Evolutionary conservation across 106 monocot genomes (phyloP).

Genomic region (Ottelia alismoides): DNA sequence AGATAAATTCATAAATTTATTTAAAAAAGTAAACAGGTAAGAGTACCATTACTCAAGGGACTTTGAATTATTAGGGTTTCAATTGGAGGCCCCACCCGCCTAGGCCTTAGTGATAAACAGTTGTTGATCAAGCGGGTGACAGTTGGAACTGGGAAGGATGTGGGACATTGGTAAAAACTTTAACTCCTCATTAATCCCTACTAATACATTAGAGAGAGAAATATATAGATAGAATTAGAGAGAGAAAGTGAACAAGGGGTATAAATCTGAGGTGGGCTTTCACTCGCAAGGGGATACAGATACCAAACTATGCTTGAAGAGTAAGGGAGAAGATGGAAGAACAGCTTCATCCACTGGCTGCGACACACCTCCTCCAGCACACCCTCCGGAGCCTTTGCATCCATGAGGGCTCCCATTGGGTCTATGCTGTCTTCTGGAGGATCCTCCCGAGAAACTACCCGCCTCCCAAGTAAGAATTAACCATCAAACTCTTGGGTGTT

Average conservation of each 20-base stretch:
- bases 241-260: conserved; percentile 7
- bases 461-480: conserved; percentile 71
- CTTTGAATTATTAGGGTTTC: not conserved
- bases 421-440: conserved; percentile 98
- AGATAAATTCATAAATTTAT: too few species aligned
- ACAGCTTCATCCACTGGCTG: conserved; percentile 22
- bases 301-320: not conserved
- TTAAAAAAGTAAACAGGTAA: too few species aligned
- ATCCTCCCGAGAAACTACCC: conserved; percentile 93
- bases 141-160: not conserved
- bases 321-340: conserved; percentile 29
- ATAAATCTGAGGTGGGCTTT: conserved; percentile 24
- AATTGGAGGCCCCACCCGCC: too few species aligned
- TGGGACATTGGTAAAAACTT: conserved; percentile 3
- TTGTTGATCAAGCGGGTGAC: not conserved
- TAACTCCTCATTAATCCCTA: too few species aligned
- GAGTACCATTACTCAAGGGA: too few species aligned
- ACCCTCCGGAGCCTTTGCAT: conserved; percentile 52
- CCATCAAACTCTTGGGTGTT: not conserved
- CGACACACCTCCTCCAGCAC: conserved; percentile 26
- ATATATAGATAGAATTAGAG: too few species aligned
- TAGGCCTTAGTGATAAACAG: not conserved
- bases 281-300: not conserved
- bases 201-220: too few species aligned
- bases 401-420: conserved; percentile 66